Percentiles rank a stretch among this genome's conserved stretches.
These are phyloP conservation scores for Sporothrix humicola DNA, from an alignment of 2,329 filamentous ascomycete species.

Conservation along the genomic window DNA sequence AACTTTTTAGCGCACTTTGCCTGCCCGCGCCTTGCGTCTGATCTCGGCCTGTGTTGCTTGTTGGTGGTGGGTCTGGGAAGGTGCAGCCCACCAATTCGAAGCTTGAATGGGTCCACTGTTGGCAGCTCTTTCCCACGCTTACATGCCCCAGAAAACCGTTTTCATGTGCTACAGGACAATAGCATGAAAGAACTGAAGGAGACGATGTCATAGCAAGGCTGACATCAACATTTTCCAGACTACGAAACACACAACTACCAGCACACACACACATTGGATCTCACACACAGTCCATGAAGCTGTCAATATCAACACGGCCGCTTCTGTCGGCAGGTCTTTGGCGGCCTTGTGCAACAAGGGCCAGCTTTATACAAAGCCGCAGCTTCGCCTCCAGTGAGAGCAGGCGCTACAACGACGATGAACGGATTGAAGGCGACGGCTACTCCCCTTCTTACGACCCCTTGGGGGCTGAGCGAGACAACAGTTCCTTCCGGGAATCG, in stretches of 20 bases:
- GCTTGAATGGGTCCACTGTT: not conserved
- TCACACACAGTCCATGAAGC: not conserved
- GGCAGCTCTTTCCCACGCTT: not conserved
- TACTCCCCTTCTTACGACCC: not conserved
- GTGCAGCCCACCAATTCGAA: slow-evolving; percentile 16
- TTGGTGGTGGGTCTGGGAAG: not conserved
- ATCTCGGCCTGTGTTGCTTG: not conserved
- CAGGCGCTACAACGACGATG: not conserved
- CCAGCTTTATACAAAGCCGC: not conserved
- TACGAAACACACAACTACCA: not conserved
- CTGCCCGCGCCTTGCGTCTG: not conserved
- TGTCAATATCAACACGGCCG: not conserved
- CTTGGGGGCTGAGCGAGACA: no score
- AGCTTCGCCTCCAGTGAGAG: not conserved
- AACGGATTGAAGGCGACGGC: not conserved
- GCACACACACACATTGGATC: not conserved
- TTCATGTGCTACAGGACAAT: not conserved
- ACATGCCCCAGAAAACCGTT: not conserved
- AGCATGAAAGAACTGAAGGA: no score
- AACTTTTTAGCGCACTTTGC: slow-evolving; percentile 12
- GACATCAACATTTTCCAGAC: not conserved
- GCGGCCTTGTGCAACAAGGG: not conserved
- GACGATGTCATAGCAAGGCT: not conserved
- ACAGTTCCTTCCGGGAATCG: no score
- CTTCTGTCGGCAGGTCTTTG: not conserved